These are phyloP conservation scores for Sicyos baderoa DNA, from an alignment of 306 rosid genomes.

Conservation along the genomic window DNA sequence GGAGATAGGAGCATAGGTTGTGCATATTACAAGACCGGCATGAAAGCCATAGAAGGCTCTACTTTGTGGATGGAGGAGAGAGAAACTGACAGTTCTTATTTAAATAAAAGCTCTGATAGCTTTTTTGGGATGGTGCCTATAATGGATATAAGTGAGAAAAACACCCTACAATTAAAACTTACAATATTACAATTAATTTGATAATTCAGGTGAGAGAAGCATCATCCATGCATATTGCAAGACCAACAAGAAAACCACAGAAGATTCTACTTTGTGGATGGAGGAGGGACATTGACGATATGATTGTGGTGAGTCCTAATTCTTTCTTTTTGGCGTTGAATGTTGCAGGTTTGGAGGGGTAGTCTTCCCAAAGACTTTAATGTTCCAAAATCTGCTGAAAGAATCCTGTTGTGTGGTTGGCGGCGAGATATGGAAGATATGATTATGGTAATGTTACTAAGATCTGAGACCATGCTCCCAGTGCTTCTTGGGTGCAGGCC, in stretches of 20 bases:
- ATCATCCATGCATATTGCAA: constrained; percentile 35
- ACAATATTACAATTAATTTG: constrained; percentile 34
- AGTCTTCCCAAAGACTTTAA: constrained; percentile 69
- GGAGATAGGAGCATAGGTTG: constrained; percentile 31
- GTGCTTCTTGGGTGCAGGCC: constrained; percentile 27
- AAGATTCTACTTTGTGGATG: constrained; percentile 47
- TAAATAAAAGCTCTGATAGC: constrained; percentile 14
- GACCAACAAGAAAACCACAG: constrained; percentile 40
- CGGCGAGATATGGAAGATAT: constrained; percentile 94
- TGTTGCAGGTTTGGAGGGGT: constrained; percentile 89
- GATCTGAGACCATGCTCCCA: constrained; percentile 29
- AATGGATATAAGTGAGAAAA: constrained; percentile 27
- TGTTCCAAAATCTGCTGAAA: constrained; percentile 68
- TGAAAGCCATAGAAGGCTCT: constrained; percentile 38
- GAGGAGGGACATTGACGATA: constrained; percentile 53
- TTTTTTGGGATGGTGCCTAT: constrained; percentile 26
- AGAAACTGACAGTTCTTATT: not conserved
- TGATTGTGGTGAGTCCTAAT: constrained; percentile 42
- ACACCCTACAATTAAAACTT: constrained; percentile 31
- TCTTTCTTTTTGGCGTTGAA: constrained; percentile 28
- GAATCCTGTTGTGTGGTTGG: constrained; percentile 87
- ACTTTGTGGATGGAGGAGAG: constrained; percentile 43
- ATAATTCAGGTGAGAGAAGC: constrained; percentile 47
- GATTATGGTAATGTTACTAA: constrained; percentile 62
- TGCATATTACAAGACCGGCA: constrained; percentile 32